Base-by-base conservation (phyloP, 1,284 basidiomycete species). In the Moesziomyces parantarcticus region DNA sequence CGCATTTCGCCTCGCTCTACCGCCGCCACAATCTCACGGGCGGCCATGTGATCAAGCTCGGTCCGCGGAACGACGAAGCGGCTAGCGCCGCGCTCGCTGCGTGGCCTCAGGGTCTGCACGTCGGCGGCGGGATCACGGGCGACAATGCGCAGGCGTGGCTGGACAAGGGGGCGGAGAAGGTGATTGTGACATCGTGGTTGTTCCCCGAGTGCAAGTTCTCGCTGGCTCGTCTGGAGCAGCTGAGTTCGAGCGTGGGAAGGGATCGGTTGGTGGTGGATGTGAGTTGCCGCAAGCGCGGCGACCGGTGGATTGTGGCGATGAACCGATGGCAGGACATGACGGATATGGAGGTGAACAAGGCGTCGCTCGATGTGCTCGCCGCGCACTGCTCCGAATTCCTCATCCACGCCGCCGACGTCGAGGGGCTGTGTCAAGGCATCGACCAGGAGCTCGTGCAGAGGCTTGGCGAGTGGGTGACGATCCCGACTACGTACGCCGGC, bases 321-420 rank as follows among this genome's bases (percentile, higher is more conserved):
- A 97, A 99, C 85, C 93, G 94, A 80, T 99, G 97, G 97, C 95
- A 97, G 84, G 91, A 92, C 59, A 88, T 97, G 55, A 98, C 97
- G 0, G 92, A 98, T 79, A 93, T 94, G 90, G 90, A 92, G 79
- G 92, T 99, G 20, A 91, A 88, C 63, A 45, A 58, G 50, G 41
- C 50, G 29, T 57, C 58, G 18, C 50, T 80, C 18, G 62, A 71
- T 11, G 32, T 64, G 41, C 47, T 78, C 5, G 66, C 65, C 5
- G 50, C 54, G 10, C 64, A 79, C 41, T 79, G 75, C 57, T 96
- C 94, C 77, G 97, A 99, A 84, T 94, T 99, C 77, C 86, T 99
- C 40, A 89, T 99, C 44, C 97, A 99, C 84, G 96, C 97, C 0
- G 97, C 97, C 5, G 97, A 99, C 78, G 94, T 99, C 5, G 97